phyloP scores from a whole-genome alignment of 345 rosid genomes.

The Eucalyptus cloeziana region DNA sequence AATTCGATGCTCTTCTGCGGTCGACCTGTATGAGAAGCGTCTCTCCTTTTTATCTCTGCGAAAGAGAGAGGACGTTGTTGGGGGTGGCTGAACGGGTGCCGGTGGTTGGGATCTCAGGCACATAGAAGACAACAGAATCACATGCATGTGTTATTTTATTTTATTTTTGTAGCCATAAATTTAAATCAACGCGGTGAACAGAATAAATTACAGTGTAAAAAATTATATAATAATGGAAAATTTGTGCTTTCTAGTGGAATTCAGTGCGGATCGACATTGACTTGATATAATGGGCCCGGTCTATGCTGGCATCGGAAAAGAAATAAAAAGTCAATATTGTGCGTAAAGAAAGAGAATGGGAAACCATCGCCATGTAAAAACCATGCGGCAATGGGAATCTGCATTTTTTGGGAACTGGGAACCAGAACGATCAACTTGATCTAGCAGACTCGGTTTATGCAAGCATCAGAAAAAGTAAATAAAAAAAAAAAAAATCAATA shows the following conservation, averaged over 20 bases:
- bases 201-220: accelerated
- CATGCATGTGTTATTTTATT: neutral
- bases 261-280: neutral
- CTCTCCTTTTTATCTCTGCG: neutral
- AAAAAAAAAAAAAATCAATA: too few species aligned
- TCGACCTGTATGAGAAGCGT: neutral
- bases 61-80: neutral
- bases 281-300: neutral
- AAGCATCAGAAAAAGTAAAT: too few species aligned
- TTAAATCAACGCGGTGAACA: too few species aligned
- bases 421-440: too few species aligned
- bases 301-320: too few species aligned
- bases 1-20: neutral
- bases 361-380: too few species aligned
- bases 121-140: neutral
- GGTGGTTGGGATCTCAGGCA: neutral
- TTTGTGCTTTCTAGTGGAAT: accelerated
- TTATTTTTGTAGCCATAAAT: neutral
- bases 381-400: too few species aligned
- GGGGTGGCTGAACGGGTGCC: neutral
- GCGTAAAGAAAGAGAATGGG: neutral
- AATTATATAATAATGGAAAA: accelerated
- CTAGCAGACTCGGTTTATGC: too few species aligned
- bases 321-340: too few species aligned
- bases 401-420: too few species aligned